phyloP scores from a whole-genome alignment of 179 eudicot species.

The Actinidia polygama region DNA sequence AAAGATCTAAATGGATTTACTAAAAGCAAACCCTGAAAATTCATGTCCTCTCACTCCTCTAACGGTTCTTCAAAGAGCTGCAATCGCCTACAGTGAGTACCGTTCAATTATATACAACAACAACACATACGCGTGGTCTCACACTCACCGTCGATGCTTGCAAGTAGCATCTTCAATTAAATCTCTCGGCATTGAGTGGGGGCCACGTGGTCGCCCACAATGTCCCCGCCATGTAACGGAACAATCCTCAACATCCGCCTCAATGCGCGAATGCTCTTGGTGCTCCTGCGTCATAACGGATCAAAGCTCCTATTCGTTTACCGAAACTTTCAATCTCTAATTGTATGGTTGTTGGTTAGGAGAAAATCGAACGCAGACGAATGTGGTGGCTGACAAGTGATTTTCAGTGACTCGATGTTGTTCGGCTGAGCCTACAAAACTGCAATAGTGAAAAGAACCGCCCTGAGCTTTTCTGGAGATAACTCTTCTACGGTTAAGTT shows the following conservation, averaged over 20 bases:
- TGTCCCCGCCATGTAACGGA: too few relatives aligned
- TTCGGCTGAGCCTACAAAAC: too few relatives aligned
- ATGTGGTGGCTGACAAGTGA: too few relatives aligned
- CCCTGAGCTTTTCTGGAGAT: too few relatives aligned
- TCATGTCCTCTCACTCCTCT: conserved; percentile 11
- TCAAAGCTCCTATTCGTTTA: background rate
- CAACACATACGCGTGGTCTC: background rate
- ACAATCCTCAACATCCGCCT: conserved; percentile 1
- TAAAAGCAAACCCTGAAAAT: conserved; percentile 1
- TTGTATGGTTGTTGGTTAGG: too few relatives aligned
- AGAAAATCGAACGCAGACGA: too few relatives aligned
- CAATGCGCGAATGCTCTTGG: background rate
- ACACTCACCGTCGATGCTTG: background rate
- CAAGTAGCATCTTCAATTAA: background rate
- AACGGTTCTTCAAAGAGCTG: background rate
- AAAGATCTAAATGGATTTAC: background rate
- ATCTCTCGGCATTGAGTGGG: background rate
- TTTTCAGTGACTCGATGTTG: too few relatives aligned
- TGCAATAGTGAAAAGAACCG: too few relatives aligned
- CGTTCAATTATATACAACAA: background rate
- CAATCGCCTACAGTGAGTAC: background rate
- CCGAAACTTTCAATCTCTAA: background rate
- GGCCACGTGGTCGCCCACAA: background rate
- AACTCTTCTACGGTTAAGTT: too few relatives aligned
- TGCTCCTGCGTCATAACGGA: background rate